A percentile compares a stretch with the other conserved stretches of the same genome.
Conservation (phyloP, 805 yeast genomes). For the Nakazawaea ambrosiae region DNA sequence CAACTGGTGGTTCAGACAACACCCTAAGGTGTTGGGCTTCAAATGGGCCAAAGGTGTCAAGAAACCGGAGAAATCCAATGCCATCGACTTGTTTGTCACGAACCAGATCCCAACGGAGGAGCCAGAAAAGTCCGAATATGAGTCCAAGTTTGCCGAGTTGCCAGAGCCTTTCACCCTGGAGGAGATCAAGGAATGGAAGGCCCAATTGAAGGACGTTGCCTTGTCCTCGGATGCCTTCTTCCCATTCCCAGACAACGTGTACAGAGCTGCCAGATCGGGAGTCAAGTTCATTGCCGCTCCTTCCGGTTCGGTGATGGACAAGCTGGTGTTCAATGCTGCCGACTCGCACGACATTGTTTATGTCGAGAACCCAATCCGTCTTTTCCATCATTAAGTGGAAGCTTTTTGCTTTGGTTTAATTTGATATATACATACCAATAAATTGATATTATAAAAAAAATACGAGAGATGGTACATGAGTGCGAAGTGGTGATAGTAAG, state of each 20-base stretch:
- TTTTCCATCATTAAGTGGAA: conserved; percentile 84
- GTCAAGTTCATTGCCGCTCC: conserved; percentile 96
- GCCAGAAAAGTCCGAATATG: conserved; percentile 91
- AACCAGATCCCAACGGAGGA: conserved; percentile 86
- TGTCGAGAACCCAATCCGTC: conserved; percentile 94
- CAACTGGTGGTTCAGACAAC: conserved; percentile 99
- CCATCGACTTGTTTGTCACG: conserved; percentile 90
- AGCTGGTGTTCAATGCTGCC: conserved; percentile 93
- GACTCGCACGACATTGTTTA: conserved; percentile 85
- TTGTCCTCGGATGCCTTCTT: conserved; percentile 97
- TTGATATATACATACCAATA: neutral
- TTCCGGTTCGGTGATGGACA: conserved; percentile 95
- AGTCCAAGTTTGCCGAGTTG: conserved; percentile 73
- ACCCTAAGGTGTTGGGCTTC: conserved; percentile 86
- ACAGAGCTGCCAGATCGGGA: conserved; percentile 96
- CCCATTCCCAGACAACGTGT: conserved; percentile 99
- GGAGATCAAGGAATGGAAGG: conserved; percentile 86
- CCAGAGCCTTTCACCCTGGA: conserved; percentile 78
- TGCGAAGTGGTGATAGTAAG: too few species aligned
- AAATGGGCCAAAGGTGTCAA: conserved; percentile 98
- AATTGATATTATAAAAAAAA: too few species aligned
- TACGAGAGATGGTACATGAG: too few species aligned
- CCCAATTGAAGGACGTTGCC: conserved; percentile 77
- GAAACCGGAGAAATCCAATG: conserved; percentile 98
- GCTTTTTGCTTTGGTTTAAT: too few species aligned